Evolutionary conservation across 345 rosid species (phyloP), one percentile per base, ranked within the genome.

Genomic region (Bruguiera sexangula): DNA sequence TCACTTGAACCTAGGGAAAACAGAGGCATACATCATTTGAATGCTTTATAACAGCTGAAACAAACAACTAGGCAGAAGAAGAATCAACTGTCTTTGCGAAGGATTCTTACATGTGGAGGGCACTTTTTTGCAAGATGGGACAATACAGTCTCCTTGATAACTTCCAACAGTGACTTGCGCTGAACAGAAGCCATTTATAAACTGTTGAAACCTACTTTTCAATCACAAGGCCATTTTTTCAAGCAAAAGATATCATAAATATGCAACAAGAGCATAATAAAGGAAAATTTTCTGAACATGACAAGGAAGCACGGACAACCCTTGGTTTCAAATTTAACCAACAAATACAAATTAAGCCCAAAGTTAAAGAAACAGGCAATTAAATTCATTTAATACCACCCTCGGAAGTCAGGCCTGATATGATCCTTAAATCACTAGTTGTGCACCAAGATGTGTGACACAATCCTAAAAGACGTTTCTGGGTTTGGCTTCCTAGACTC

Each of bases 131-230:
- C 83, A 62, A 91, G 87, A 83, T 89, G 92, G 24, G 96, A 80
- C 73, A 91, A 83, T 36, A 91, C 93, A 5, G 97, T 91, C 76
- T 91, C 99, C 87, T 94, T 95, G 79, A 95, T 83, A 32, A 89
- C 96, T 84, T 86, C 90, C 70, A 89, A 79, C 51, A 89, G 75
- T 19, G 83, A 65, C 84, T 91, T 94, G 29, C 97, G 90, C 97
- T 91, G 83, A 72, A 79, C 31, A 60, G 62, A 76, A 51, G 64
- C 71, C 70, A 66, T 30, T 55, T 59, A 70, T 24, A 57, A 76
- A 75, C 79, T 20, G 62, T 72, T 37, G 66, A 58, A 48, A 66
- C 26, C 72, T 37, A 71, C 50, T 64, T 58, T 16, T 48, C 37
- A 64, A 70, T 11, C 57, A 32, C 56, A 8, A 18, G 66, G 9